A percentile compares a stretch with the other conserved stretches of the same genome.
These are phyloP conservation scores for Leccinum glutinopallens DNA, from an alignment of 1,284 basidiomycete species.

Conservation along the genomic window DNA sequence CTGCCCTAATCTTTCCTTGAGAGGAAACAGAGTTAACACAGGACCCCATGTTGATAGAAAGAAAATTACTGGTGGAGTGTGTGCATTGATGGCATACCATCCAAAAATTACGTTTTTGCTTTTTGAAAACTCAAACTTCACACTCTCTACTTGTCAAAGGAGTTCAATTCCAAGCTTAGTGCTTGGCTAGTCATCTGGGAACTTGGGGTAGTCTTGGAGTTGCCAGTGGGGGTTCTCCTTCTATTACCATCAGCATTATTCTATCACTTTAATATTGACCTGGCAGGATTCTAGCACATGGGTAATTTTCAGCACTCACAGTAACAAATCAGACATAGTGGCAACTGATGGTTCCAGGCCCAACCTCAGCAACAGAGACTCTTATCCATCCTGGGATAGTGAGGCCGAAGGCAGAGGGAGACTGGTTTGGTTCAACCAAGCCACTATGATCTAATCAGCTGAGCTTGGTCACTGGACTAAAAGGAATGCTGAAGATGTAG, in stretches of 20 bases:
- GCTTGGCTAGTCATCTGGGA: neutral
- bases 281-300: neutral
- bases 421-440: neutral
- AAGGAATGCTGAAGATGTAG: too few relatives aligned
- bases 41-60: neutral
- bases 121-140: too few relatives aligned
- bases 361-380: neutral
- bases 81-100: neutral
- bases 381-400: neutral
- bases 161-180: neutral
- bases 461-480: too few relatives aligned
- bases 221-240: neutral
- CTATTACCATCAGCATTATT: neutral
- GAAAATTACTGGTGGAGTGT: neutral
- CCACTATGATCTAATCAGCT: neutral
- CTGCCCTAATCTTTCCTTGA: neutral
- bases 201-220: neutral
- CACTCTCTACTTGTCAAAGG: neutral
- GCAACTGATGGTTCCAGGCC: neutral
- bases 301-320: too few relatives aligned
- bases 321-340: neutral
- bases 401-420: neutral
- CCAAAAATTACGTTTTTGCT: neutral
- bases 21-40: neutral
- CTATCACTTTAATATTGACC: neutral